These are phyloP conservation scores for Blastobotrys peoriensis DNA, from an alignment of 805 yeast species.

Conservation along the genomic window DNA sequence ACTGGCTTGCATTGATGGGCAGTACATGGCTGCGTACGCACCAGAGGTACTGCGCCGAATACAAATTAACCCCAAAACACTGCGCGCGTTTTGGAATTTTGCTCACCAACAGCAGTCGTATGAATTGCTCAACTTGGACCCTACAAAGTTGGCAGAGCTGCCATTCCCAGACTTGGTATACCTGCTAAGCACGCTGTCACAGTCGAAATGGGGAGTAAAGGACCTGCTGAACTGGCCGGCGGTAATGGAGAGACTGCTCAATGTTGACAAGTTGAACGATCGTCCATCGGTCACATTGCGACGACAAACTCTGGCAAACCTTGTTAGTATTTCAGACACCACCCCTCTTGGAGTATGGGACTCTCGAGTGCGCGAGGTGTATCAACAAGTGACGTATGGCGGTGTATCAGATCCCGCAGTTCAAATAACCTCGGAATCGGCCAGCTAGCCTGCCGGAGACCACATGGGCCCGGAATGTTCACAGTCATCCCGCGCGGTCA, in stretches of 20 bases:
- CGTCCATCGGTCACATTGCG: conserved; percentile 12
- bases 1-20: conserved; percentile 26
- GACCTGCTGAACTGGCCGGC: conserved; percentile 29
- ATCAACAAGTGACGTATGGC: conserved; percentile 15
- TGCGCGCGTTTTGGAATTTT: conserved; percentile 25
- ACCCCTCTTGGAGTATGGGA: conserved; percentile 15
- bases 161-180: conserved; percentile 24
- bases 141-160: conserved; percentile 21
- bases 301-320: conserved; percentile 15
- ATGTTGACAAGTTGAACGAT: conserved; percentile 18
- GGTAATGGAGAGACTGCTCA: conserved; percentile 26
- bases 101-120: conserved; percentile 20
- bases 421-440: conserved; percentile 9
- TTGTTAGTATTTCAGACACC: conserved; percentile 8
- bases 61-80: conserved; percentile 22
- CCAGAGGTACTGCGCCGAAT: conserved; percentile 19
- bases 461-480: too few relatives aligned
- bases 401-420: conserved; percentile 8
- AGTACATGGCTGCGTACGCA: conserved; percentile 17
- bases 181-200: conserved; percentile 22
- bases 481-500: background rate
- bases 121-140: conserved; percentile 15
- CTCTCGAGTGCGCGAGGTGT: conserved; percentile 10
- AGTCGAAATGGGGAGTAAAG: conserved; percentile 20
- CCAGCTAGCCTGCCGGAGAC: too few relatives aligned